Conservation (phyloP, 306 rosid species). For the apple (Malus domestica) region DNA sequence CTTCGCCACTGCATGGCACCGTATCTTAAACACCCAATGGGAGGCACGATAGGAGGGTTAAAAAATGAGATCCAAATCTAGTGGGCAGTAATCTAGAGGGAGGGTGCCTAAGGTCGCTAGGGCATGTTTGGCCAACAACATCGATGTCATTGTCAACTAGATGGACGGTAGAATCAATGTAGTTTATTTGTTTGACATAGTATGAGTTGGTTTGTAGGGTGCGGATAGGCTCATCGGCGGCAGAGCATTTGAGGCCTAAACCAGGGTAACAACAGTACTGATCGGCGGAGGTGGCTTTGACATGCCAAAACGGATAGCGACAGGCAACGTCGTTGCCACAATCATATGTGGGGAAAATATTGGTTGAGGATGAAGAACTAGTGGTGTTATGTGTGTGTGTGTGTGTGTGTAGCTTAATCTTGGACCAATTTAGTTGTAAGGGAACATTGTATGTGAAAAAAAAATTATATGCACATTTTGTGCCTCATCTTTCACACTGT, state of each 20-base stretch:
- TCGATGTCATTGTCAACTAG: neutral
- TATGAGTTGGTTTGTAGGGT: neutral
- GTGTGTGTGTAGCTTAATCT: neutral
- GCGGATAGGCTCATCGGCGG: neutral
- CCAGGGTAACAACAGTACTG: neutral
- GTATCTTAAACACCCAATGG: neutral
- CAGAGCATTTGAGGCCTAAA: neutral
- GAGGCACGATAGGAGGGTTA: neutral
- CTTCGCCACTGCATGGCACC: neutral
- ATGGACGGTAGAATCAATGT: neutral
- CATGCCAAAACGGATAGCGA: neutral
- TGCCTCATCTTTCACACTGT: neutral
- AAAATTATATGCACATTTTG: neutral
- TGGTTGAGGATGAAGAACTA: neutral
- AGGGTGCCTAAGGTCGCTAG: neutral
- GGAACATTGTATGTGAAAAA: neutral
- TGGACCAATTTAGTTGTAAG: neutral
- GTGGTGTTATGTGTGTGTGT: neutral
- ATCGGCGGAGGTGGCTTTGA: neutral
- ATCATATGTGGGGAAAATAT: neutral
- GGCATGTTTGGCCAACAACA: neutral
- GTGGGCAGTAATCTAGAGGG: neutral
- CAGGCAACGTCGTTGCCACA: neutral
- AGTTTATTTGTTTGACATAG: neutral
- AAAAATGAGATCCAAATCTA: neutral